These are phyloP conservation scores for Botryosphaeria dothidea DNA, from an alignment of 2,329 filamentous ascomycete species.

Conservation along the genomic window DNA sequence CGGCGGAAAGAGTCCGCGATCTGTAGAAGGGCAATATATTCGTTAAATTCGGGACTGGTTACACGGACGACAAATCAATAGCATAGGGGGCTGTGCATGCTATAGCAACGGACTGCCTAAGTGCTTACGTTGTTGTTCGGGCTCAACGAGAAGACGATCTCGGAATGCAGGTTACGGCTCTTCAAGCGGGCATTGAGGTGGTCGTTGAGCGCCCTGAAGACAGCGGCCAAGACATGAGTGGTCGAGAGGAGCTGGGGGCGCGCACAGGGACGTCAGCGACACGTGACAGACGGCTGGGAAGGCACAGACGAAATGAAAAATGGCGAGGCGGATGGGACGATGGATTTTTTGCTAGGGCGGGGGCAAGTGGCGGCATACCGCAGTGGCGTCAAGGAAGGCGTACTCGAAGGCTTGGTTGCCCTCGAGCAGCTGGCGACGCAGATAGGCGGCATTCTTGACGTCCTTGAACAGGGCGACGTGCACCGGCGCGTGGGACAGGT, in stretches of 20 bases:
- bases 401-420: slow-evolving; percentile 89
- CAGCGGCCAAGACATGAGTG: slow-evolving; percentile 71
- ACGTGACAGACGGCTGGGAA: neutral
- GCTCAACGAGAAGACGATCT: slow-evolving; percentile 79
- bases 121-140: slow-evolving; percentile 76
- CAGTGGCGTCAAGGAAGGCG: slow-evolving; percentile 83
- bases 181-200: slow-evolving; percentile 63
- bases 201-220: slow-evolving; percentile 74
- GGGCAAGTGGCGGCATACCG: slow-evolving; percentile 51
- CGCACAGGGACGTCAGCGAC: neutral
- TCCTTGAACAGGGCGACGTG: slow-evolving; percentile 75
- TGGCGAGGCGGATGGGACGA: neutral
- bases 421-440: slow-evolving; percentile 81
- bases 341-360: neutral
- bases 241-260: slow-evolving; percentile 65
- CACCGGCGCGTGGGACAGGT: slow-evolving; percentile 70
- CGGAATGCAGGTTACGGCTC: slow-evolving; percentile 85
- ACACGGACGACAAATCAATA: neutral
- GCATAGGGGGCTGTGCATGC: slow-evolving; percentile 4
- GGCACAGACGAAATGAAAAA: neutral
- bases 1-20: slow-evolving; percentile 90
- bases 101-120: neutral
- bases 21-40: slow-evolving; percentile 45
- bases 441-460: slow-evolving; percentile 73
- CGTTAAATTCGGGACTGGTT: slow-evolving; percentile 5